phyloP scores from a whole-genome alignment of 2,329 filamentous ascomycete species.

The Ophiocordyceps camponoti-saundersi region DNA sequence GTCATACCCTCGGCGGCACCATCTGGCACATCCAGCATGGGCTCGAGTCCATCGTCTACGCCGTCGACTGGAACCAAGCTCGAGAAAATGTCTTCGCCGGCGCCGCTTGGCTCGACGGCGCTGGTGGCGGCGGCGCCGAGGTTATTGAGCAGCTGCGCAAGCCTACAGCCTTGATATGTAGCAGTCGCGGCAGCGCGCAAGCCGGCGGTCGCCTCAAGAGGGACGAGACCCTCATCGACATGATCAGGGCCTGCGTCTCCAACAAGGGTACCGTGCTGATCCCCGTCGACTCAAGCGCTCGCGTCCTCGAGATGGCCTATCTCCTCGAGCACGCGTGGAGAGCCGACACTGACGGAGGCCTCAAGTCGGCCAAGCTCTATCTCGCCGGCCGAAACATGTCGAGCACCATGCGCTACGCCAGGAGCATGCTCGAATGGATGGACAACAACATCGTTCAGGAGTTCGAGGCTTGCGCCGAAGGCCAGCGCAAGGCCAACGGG shows the following conservation, averaged over 20 bases:
- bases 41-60: slow-evolving; percentile 91
- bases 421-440: slow-evolving; percentile 99
- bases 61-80: slow-evolving; percentile 97
- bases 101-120: slow-evolving; percentile 81
- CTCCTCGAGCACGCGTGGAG: slow-evolving; percentile 87
- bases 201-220: slow-evolving; percentile 60
- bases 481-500: slow-evolving; percentile 26
- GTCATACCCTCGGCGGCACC: slow-evolving; percentile 87
- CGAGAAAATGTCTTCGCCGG: slow-evolving; percentile 87
- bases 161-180: slow-evolving; percentile 86
- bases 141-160: slow-evolving; percentile 88
- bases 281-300: slow-evolving; percentile 87
- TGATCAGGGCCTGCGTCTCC: slow-evolving; percentile 61
- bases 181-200: slow-evolving; percentile 59
- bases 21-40: slow-evolving; percentile 99
- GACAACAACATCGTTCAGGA: slow-evolving; percentile 87
- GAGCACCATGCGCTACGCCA: slow-evolving; percentile 76
- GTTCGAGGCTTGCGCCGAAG: slow-evolving; percentile 56
- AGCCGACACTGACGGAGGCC: slow-evolving; percentile 37
- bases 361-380: slow-evolving; percentile 48
- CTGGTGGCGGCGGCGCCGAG: slow-evolving; percentile 64
- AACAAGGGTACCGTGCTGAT: slow-evolving; percentile 85
- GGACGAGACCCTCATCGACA: slow-evolving; percentile 70
- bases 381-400: slow-evolving; percentile 74
- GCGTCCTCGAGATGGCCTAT: slow-evolving; percentile 82